Evolutionary conservation across 495 filamentous ascomycete species (phyloP).

Genomic region (Aspergillus affinis): DNA sequence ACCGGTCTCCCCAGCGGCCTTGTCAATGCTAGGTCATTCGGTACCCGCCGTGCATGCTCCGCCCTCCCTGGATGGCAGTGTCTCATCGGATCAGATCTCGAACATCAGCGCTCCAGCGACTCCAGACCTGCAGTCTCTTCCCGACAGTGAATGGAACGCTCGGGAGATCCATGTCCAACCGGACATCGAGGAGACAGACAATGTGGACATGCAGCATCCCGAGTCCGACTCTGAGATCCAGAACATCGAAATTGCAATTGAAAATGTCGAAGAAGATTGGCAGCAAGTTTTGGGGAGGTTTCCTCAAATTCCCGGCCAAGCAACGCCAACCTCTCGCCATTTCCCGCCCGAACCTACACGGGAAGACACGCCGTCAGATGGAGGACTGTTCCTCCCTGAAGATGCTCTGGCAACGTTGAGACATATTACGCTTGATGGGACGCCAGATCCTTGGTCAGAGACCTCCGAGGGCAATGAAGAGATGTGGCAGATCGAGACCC

Average conservation of each 20-base stretch:
- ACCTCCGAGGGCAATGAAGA: constrained; percentile 49
- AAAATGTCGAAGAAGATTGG: constrained; percentile 38
- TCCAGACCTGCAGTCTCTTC: constrained; percentile 63
- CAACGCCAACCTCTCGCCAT: constrained; percentile 18
- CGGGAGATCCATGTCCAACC: constrained; percentile 37
- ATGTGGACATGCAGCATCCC: constrained; percentile 2
- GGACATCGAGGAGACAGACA: constrained; percentile 20
- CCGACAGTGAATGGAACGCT: constrained; percentile 46
- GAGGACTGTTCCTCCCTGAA: constrained; percentile 71
- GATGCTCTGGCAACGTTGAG: constrained; percentile 76
- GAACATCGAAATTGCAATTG: constrained; percentile 37
- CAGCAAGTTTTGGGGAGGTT: constrained; percentile 39
- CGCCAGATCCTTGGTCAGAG: constrained; percentile 44
- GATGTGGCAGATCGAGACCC: constrained; percentile 43
- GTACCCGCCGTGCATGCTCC: constrained; percentile 75
- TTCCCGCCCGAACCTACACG: constrained; percentile 30
- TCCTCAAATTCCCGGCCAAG: constrained; percentile 31
- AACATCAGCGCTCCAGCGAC: constrained; percentile 76
- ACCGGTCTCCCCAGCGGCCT: constrained; percentile 70
- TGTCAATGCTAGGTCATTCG: constrained; percentile 63
- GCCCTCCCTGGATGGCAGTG: constrained; percentile 84
- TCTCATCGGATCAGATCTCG: constrained; percentile 82
- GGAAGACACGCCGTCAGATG: constrained; percentile 51
- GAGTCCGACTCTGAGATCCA: constrained; percentile 24
- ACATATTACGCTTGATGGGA: constrained; percentile 62